Base-by-base conservation (phyloP, 2,329 filamentous ascomycete species). In the Fusarium succisae region DNA sequence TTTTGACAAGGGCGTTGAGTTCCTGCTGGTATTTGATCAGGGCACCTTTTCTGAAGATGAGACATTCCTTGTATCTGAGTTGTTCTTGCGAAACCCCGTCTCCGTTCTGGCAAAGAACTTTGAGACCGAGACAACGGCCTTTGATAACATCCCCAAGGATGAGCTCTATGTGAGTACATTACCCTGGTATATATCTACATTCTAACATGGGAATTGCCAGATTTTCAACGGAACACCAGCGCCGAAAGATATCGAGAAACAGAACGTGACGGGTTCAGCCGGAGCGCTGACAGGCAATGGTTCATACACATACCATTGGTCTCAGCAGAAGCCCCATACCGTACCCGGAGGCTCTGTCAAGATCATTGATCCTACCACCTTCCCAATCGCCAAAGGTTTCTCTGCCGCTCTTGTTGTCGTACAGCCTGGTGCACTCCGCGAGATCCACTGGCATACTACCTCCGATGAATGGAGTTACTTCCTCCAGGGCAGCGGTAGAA, bases 251-350 rank as follows among this genome's bases (percentile, higher is more conserved):
- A 69, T 68, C 0, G 18, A 69, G 32, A 62, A 69, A 28, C 66
- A 68, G 15, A 68, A 54, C 13, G 30, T 47, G 4, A 69, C 63
- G 11, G 43, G 54, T 5, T n/a, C 55, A 9, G 55, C 63, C 6
- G 66, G 63, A 8, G n/a, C 5, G 0, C 5, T 68, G 18, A 38
- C 11, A 2, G 66, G 66, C 5, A 60, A 67, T 17, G 45, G 35
- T 14, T 67, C 65, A n/a, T 68, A 61, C 54, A 68, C 65, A 1
- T 68, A 68, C n/a, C 65, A 68, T 17, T 68, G 65, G 65, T 68
- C 65, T 48, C 66, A 54, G 9, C 66, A 68, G 18, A 54, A 68
- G 8, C 54, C 66, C 4, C 66, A 68, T 44, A 67, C 66, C 3
- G 63, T 68, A 9, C 66, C 66, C 1, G 66, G 66, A 9, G 66